These are phyloP conservation scores for Xylariaceae sp. DNA, from an alignment of 2,329 filamentous ascomycete species.

Conservation along the genomic window DNA sequence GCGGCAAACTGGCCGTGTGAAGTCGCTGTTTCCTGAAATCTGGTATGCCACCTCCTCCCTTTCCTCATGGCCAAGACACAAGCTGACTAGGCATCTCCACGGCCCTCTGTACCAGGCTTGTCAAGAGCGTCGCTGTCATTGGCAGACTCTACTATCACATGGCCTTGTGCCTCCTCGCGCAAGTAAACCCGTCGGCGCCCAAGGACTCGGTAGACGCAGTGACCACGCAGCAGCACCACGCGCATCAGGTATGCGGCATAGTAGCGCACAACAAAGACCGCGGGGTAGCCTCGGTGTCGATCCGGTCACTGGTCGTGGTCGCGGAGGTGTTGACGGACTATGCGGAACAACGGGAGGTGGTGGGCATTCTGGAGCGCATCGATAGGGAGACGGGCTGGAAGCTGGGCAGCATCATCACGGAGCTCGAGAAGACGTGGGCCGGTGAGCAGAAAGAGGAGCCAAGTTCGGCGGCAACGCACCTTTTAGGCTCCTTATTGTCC, in stretches of 20 bases:
- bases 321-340: slow-evolving; percentile 64
- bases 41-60: slow-evolving; percentile 52
- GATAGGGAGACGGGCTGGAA: slow-evolving; percentile 73
- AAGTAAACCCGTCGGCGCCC: slow-evolving; percentile 67
- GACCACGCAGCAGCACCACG: slow-evolving; percentile 64
- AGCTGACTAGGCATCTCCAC: too few species aligned
- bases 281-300: slow-evolving; percentile 71
- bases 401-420: slow-evolving; percentile 63
- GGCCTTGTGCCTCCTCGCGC: slow-evolving; percentile 72
- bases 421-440: slow-evolving; percentile 72
- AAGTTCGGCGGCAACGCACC: slow-evolving; percentile 22
- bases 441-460: slow-evolving; percentile 48
- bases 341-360: slow-evolving; percentile 73
- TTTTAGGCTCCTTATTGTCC: slow-evolving; percentile 15
- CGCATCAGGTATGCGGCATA: slow-evolving; percentile 84
- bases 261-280: slow-evolving; percentile 77
- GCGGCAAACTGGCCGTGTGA: slow-evolving; percentile 44
- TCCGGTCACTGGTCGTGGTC: slow-evolving; percentile 73
- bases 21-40: slow-evolving; percentile 78
- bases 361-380: slow-evolving; percentile 71
- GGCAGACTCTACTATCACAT: slow-evolving; percentile 87
- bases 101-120: slow-evolving; percentile 51
- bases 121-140: slow-evolving; percentile 75
- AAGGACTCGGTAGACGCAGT: slow-evolving; percentile 61
- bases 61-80: too few species aligned